Evolutionary conservation across 1,284 basidiomycete species (phyloP).

Genomic region (Amylostereum areolatum): DNA sequence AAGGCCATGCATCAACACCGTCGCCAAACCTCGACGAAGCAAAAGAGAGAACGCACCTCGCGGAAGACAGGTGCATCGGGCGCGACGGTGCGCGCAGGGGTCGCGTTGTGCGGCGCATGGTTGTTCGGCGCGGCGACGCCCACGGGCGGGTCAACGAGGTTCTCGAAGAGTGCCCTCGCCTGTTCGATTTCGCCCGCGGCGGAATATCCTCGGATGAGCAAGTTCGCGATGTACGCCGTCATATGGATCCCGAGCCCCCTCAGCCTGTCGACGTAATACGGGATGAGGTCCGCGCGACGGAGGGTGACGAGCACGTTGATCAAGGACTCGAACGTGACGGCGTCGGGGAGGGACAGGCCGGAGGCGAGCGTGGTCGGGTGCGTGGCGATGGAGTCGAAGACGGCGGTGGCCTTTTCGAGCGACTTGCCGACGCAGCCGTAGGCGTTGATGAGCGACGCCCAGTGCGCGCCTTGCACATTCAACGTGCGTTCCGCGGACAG

Average conservation of each 20-base stretch:
- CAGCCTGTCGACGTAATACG: constrained; percentile 65
- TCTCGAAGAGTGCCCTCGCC: constrained; percentile 78
- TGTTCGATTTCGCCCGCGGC: constrained; percentile 63
- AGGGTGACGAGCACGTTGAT: constrained; percentile 84
- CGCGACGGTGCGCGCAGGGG: constrained; percentile 22
- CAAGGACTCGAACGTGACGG: constrained; percentile 87
- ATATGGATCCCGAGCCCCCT: constrained; percentile 64
- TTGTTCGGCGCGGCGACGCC: constrained; percentile 90
- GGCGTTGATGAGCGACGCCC: constrained; percentile 88
- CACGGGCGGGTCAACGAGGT: constrained; percentile 78
- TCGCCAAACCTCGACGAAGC: not conserved
- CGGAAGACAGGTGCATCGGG: constrained; percentile 71
- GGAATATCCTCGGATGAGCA: constrained; percentile 87
- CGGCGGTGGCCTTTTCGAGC: constrained; percentile 67
- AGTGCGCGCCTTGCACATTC: constrained; percentile 79
- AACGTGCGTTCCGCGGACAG: constrained; percentile 50
- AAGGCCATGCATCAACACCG: constrained; percentile 3
- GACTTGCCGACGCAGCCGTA: constrained; percentile 82
- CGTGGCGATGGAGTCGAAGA: constrained; percentile 74
- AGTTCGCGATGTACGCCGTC: constrained; percentile 95
- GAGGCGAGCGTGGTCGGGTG: constrained; percentile 37
- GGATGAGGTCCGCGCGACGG: constrained; percentile 76
- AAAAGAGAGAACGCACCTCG: constrained; percentile 59
- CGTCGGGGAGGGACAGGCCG: constrained; percentile 54
- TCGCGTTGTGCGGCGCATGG: constrained; percentile 63